Conservation (phyloP, 768 basidiomycete genomes). For the Mycena chlorophos region DNA sequence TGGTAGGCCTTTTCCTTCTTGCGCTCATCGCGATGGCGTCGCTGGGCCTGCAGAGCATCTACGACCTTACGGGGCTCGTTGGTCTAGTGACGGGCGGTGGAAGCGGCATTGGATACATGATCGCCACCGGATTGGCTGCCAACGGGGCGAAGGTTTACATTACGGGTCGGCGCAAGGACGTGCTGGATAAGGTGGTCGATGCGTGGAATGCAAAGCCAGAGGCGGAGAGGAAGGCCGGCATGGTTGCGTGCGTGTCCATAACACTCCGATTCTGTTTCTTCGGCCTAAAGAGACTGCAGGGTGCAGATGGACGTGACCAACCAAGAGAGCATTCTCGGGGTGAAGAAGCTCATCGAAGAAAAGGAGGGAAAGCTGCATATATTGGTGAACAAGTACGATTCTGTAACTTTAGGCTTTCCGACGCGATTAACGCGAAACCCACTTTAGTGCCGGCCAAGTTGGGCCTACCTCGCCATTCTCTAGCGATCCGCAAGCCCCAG, state of each 20-base stretch:
- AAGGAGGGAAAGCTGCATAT: conserved; percentile 74
- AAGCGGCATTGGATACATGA: conserved; percentile 61
- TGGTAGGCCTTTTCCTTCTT: conserved; percentile 26
- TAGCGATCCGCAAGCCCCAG: conserved; percentile 52
- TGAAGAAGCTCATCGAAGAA: conserved; percentile 52
- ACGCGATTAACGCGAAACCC: too few relatives aligned
- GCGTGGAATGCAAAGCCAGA: conserved; percentile 38
- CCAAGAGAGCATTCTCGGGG: conserved; percentile 62
- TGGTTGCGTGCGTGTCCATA: conserved; percentile 55
- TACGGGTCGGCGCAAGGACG: conserved; percentile 64
- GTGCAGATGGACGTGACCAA: conserved; percentile 71
- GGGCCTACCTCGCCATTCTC: conserved; percentile 67
- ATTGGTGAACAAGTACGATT: conserved; percentile 73
- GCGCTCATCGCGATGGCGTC: conserved; percentile 28
- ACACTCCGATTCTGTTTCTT: background rate
- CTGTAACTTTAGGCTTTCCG: too few relatives aligned
- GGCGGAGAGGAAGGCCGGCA: conserved; percentile 40
- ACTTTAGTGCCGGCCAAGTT: conserved; percentile 77
- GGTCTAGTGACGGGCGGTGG: conserved; percentile 57
- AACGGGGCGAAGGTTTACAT: conserved; percentile 84
- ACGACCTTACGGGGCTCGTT: conserved; percentile 58
- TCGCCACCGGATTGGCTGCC: conserved; percentile 69
- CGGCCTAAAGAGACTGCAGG: conserved; percentile 32
- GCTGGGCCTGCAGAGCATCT: conserved; percentile 36
- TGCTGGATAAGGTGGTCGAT: conserved; percentile 57